These are phyloP conservation scores for Globomyces sp. DNA, from an alignment of 371 early-diverging fungal species.

Conservation along the genomic window DNA sequence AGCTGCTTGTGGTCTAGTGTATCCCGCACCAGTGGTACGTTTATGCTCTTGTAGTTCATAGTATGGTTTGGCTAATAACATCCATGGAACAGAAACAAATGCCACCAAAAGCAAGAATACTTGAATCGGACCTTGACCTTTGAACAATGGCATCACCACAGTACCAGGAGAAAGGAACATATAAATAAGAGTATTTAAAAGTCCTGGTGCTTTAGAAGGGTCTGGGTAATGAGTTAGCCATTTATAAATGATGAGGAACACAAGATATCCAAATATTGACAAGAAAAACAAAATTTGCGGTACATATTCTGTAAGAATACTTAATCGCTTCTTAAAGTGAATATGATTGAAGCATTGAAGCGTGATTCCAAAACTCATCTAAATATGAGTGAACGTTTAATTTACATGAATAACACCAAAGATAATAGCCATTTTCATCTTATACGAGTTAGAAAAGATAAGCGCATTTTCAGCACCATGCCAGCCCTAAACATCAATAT, in stretches of 20 bases:
- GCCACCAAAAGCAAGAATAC: constrained; percentile 80
- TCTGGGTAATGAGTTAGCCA: constrained; percentile 92
- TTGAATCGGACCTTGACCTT: constrained; percentile 92
- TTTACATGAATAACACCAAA: constrained; percentile 89
- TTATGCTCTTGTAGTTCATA: constrained; percentile 78
- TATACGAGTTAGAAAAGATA: constrained; percentile 98
- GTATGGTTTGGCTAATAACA: constrained; percentile 96
- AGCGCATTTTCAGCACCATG: constrained; percentile 90
- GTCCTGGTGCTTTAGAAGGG: constrained; percentile 82
- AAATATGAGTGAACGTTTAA: constrained; percentile 42
- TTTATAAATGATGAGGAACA: constrained; percentile 92
- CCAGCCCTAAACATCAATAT: constrained; percentile 58
- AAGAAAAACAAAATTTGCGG: constrained; percentile 96
- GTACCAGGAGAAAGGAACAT: constrained; percentile 98
- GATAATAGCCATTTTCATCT: constrained; percentile 99
- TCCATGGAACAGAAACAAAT: constrained; percentile 95
- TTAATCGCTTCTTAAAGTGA: constrained; percentile 78
- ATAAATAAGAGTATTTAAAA: constrained; percentile 97
- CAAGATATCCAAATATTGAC: constrained; percentile 95
- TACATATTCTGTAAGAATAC: constrained; percentile 84
- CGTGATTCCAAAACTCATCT: constrained; percentile 92
- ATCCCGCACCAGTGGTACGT: constrained; percentile 69
- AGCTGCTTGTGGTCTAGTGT: constrained; percentile 44
- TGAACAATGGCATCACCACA: constrained; percentile 68
- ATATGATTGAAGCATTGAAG: constrained; percentile 90